Base-by-base conservation (phyloP, 163 green algal species). In the Chlamydomonas reinhardtii region DNA sequence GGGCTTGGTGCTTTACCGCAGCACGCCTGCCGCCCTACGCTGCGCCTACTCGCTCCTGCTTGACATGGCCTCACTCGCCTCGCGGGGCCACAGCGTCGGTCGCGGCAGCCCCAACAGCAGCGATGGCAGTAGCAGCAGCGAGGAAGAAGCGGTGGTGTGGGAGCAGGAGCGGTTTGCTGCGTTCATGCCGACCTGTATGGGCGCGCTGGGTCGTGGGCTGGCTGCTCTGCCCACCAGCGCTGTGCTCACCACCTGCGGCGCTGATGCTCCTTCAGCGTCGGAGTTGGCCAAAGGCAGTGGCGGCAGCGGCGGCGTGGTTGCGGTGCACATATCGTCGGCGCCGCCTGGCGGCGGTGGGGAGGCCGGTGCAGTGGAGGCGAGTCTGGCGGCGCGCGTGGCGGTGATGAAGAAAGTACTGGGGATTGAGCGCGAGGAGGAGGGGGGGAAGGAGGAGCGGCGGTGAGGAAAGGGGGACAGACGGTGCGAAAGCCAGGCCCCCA, bases 41-140 rank as follows among this genome's bases (percentile, higher is more conserved):
- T 86, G 80, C 70, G n/a, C 56, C 8, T 86, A 86, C 54, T 73
- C 80, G 14, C 80, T 86, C 5, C 54, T 79, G 54, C 69, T 86
- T 35, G 80, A 86, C 54, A 86, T 86, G 80, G 17, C 54, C 17
- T 37, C 43, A 0, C 6, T 22, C 27, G 62, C 62, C 62, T 56
- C 48, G 48, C 48, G 48, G 6, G 48, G 48, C 12, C 48, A 56
- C 9, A 56, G 48, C 48, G 48, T 56, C 6, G 48, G 48, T 17
- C 48, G 48, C 9, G 48, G 48, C 48, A n/a, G 62, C 62, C 11
- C 19, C 62, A 32, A 32, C 62, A 69, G 25, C 2, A 29, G 25
- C 62, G 20, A 17, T 24, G 25, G 25, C 62, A 69, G 62, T n/a
- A 69, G 62, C 62, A 69, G 62, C 62, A 72, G 65, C 29, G 29